Conservation (phyloP, 2,329 filamentous ascomycete genomes). For the Nigrospora oryzae region DNA sequence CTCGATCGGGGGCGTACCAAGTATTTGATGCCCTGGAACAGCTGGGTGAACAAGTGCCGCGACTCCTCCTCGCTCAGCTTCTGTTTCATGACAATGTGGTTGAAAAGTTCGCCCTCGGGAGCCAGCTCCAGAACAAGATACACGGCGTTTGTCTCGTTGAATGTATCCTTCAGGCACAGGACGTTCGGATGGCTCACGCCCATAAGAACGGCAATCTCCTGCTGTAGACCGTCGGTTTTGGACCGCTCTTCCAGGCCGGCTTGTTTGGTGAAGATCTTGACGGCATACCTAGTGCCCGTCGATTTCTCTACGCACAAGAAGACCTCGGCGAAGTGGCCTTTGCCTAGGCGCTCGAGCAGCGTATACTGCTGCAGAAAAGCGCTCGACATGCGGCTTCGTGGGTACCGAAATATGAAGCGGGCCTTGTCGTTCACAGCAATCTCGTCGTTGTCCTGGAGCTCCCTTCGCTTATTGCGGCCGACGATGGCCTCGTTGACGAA, state of each 20-base stretch:
- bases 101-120: constrained; percentile 90
- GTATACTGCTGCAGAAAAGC: constrained; percentile 82
- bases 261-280: constrained; percentile 89
- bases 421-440: constrained; percentile 79
- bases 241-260: constrained; percentile 74
- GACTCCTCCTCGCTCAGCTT: constrained; percentile 80
- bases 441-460: constrained; percentile 84
- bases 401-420: constrained; percentile 87
- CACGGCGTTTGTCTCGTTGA: constrained; percentile 82
- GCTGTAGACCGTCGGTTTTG: constrained; percentile 78
- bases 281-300: constrained; percentile 75
- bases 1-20: constrained; percentile 50
- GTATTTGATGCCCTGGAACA: constrained; percentile 93
- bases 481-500: constrained; percentile 90
- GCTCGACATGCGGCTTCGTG: constrained; percentile 63
- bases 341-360: constrained; percentile 76
- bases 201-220: constrained; percentile 96
- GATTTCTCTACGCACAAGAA: constrained; percentile 84
- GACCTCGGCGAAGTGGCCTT: constrained; percentile 91
- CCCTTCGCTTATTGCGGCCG: constrained; percentile 83
- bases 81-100: constrained; percentile 83
- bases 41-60: constrained; percentile 78
- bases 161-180: constrained; percentile 88
- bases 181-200: constrained; percentile 92
- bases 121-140: constrained; percentile 89